These are phyloP conservation scores for Plasmodium chabaudi DNA, from an alignment of 169 alveolate genomes.

Conservation along the genomic window DNA sequence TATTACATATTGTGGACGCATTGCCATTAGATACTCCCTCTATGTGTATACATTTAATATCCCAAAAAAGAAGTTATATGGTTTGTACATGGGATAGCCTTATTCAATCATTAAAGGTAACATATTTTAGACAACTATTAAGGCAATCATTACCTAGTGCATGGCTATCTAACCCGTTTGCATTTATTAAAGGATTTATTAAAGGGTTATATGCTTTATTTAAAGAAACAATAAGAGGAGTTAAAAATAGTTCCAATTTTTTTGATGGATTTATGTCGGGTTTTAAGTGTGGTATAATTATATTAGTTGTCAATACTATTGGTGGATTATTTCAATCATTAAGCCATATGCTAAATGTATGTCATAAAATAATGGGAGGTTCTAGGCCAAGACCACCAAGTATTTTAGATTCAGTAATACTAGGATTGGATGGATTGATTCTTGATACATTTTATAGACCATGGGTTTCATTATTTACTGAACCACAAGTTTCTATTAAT, in stretches of 20 bases:
- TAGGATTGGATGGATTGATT: conserved; percentile 89
- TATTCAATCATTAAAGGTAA: conserved; percentile 84
- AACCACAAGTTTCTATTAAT: conserved; percentile 81
- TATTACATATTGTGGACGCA: conserved; percentile 90
- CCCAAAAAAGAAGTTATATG: conserved; percentile 84
- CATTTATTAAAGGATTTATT: conserved; percentile 88
- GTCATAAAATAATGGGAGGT: conserved; percentile 92
- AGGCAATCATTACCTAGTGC: conserved; percentile 92
- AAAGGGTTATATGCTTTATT: conserved; percentile 87
- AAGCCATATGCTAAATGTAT: conserved; percentile 88
- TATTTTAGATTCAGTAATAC: conserved; percentile 91
- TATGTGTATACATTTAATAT: conserved; percentile 88
- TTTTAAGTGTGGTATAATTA: conserved; percentile 89
- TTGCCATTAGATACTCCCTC: conserved; percentile 94
- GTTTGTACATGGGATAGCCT: conserved; percentile 90
- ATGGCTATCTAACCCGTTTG: conserved; percentile 91
- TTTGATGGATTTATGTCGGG: conserved; percentile 92
- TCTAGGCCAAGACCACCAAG: conserved; percentile 91
- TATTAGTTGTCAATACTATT: conserved; percentile 86
- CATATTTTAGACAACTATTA: conserved; percentile 90
- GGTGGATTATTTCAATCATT: conserved; percentile 93
- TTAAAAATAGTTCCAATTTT: conserved; percentile 78
- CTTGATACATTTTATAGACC: conserved; percentile 91
- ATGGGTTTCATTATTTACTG: conserved; percentile 88
- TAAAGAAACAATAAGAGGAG: conserved; percentile 86